These are phyloP conservation scores for Polyporus arcularius DNA, from an alignment of 768 basidiomycete genomes.

Conservation along the genomic window DNA sequence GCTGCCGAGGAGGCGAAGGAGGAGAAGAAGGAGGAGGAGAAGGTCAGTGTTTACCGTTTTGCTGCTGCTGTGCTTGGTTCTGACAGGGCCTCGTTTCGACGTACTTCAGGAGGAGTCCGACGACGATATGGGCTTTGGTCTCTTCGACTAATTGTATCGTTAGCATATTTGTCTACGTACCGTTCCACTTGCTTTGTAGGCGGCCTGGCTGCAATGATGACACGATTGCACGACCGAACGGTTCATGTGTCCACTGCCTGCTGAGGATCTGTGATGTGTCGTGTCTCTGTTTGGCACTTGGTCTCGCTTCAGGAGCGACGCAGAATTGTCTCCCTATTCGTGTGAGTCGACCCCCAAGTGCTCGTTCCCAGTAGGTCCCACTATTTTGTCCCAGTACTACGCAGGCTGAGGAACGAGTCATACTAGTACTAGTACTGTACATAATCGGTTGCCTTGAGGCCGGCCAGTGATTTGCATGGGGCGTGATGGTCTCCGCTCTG, in stretches of 20 bases:
- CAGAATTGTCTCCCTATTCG: no score
- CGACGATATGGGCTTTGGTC: slow-evolving; percentile 99
- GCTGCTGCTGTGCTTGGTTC: not conserved
- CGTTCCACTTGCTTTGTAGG: slow-evolving; percentile 3
- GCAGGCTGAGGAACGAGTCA: no score
- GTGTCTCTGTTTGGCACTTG: no score
- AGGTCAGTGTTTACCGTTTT: slow-evolving; percentile 48
- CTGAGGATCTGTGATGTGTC: not conserved
- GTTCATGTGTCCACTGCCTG: not conserved
- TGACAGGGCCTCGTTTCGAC: not conserved
- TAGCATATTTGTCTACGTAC: slow-evolving; percentile 14
- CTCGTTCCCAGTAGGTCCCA: no score
- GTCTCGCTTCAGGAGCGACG: no score
- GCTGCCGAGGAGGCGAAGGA: slow-evolving; percentile 79
- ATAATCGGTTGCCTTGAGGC: no score
- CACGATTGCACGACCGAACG: slow-evolving; percentile 11
- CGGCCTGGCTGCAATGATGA: slow-evolving; percentile 18
- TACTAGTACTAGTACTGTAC: no score
- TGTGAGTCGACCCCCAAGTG: no score
- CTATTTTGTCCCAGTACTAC: no score
- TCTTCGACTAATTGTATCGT: slow-evolving; percentile 76
- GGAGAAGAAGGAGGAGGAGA: slow-evolving; percentile 85
- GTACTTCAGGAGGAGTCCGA: slow-evolving; percentile 80
- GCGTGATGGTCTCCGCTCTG: no score
- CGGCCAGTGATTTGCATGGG: no score